phyloP scores from a whole-genome alignment of 23 red algal genomes.

The Pyropia yezoensis region DNA sequence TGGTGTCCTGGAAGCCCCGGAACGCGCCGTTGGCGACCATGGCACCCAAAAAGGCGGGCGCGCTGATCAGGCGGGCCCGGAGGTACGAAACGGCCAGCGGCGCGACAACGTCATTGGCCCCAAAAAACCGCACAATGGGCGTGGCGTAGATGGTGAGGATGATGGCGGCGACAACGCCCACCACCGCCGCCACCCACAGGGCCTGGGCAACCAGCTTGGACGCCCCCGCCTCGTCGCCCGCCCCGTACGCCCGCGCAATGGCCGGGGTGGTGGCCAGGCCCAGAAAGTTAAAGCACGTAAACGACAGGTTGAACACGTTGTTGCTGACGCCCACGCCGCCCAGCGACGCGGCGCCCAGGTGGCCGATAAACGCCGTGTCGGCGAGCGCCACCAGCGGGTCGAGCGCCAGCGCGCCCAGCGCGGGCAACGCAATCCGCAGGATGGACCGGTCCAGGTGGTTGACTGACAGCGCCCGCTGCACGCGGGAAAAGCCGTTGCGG shows the following conservation, averaged over 20 bases:
- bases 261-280: constrained; percentile 70
- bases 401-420: constrained; percentile 75
- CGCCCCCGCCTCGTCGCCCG: constrained; percentile 30
- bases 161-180: constrained; percentile 48
- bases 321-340: constrained; percentile 87
- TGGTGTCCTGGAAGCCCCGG: constrained; percentile 86
- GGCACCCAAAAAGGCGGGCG: constrained; percentile 68
- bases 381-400: constrained; percentile 92
- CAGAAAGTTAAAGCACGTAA: constrained; percentile 84
- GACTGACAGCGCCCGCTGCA: too few relatives aligned
- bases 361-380: constrained; percentile 85
- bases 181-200: constrained; percentile 67
- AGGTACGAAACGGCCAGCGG: constrained; percentile 70
- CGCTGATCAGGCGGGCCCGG: constrained; percentile 53
- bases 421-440: constrained; percentile 23
- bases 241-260: constrained; percentile 47
- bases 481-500: too few relatives aligned
- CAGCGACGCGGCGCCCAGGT: constrained; percentile 50
- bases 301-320: constrained; percentile 91
- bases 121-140: constrained; percentile 68
- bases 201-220: constrained; percentile 62
- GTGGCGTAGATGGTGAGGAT: constrained; percentile 30
- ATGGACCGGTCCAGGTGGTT: too few relatives aligned
- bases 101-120: constrained; percentile 68
- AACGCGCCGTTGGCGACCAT: constrained; percentile 91